These are phyloP conservation scores for Russula sp. DNA, from an alignment of 768 basidiomycete species.

Conservation along the genomic window DNA sequence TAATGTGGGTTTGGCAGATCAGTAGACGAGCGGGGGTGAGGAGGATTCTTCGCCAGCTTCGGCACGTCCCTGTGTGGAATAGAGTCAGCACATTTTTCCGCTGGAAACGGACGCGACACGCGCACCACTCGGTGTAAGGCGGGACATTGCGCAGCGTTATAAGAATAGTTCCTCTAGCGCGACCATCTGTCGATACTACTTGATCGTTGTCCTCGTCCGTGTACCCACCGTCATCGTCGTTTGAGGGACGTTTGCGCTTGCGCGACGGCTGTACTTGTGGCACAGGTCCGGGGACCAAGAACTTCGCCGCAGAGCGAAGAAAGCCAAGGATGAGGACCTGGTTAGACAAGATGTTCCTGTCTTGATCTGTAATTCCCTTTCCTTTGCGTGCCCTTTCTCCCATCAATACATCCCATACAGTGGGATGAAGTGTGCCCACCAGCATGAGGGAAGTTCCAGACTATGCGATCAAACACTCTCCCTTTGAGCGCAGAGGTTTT, in stretches of 20 bases:
- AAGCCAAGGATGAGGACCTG: constrained; percentile 80
- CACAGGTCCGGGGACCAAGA: constrained; percentile 53
- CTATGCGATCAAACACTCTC: constrained; percentile 66
- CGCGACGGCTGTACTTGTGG: constrained; percentile 38
- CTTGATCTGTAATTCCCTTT: constrained; percentile 91
- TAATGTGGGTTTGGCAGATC: constrained; percentile 60
- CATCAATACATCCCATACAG: not conserved
- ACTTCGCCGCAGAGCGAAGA: constrained; percentile 60
- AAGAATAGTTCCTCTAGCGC: constrained; percentile 63
- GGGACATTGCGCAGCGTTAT: constrained; percentile 81
- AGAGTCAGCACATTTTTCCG: not conserved
- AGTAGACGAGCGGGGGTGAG: constrained; percentile 41
- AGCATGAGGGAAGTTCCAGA: constrained; percentile 97
- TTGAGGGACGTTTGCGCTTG: constrained; percentile 38
- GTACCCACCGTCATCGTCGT: constrained; percentile 43
- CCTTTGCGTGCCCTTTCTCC: constrained; percentile 38
- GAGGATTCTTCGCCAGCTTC: constrained; percentile 68
- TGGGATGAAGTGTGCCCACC: constrained; percentile 40
- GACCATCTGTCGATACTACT: constrained; percentile 26
- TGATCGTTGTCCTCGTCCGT: constrained; percentile 30
- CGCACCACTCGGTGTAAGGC: constrained; percentile 83
- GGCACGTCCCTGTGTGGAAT: constrained; percentile 58
- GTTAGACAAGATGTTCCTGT: constrained; percentile 87
- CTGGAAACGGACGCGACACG: constrained; percentile 23
- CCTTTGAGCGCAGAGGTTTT: constrained; percentile 52